A percentile compares a stretch with the other conserved stretches of the same genome.
Evolutionary conservation across 768 basidiomycete genomes (phyloP).

Genomic region (Dacryopinax spathularia): DNA sequence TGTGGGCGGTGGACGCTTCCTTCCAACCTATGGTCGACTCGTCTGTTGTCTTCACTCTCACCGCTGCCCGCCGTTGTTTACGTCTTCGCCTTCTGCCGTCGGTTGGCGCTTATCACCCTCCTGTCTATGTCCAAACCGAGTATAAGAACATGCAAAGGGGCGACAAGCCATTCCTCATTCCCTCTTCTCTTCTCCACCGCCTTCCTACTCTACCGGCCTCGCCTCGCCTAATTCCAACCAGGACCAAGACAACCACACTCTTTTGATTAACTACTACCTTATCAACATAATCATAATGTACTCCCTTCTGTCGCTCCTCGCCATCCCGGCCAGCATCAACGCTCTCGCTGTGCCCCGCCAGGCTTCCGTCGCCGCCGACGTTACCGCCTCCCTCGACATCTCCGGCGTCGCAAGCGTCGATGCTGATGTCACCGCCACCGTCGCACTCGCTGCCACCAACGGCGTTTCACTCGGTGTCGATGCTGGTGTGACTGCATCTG

Average conservation of each 20-base stretch:
- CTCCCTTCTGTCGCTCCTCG: neutral
- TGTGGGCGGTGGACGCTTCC: neutral
- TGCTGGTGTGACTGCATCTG: neutral
- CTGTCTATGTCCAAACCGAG: neutral
- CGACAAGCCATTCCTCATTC: neutral
- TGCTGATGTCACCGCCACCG: neutral
- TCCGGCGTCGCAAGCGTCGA: neutral
- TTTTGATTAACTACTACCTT: neutral
- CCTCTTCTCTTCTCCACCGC: neutral
- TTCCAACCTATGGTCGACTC: constrained; percentile 1
- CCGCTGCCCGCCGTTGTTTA: neutral
- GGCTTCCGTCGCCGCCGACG: neutral
- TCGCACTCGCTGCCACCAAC: neutral
- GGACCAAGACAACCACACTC: neutral
- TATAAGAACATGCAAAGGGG: neutral
- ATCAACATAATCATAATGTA: neutral
- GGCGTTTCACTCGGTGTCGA: neutral
- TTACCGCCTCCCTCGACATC: neutral
- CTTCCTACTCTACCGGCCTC: neutral
- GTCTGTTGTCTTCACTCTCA: neutral
- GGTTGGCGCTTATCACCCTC: neutral
- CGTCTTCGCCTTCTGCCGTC: neutral
- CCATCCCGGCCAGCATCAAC: neutral
- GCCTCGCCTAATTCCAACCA: neutral
- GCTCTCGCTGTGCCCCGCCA: neutral